Base-by-base conservation (phyloP, 163 green algal species). In the Chloromonas sp. region DNA sequence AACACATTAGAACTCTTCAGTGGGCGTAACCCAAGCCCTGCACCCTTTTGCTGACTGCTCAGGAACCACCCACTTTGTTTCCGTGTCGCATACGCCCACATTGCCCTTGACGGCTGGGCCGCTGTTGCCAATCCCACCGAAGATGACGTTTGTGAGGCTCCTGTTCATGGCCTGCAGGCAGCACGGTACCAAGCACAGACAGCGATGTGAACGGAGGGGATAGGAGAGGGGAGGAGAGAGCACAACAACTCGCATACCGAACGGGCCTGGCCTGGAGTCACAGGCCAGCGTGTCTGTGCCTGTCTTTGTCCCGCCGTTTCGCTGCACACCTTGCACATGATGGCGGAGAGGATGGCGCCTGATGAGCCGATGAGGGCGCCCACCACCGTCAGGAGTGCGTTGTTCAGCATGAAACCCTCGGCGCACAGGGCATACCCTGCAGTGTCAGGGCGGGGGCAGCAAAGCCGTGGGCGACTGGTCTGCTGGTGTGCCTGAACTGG, bases 401-500 rank as follows among this genome's bases (percentile, higher is more conserved):
- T 98, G 87, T 93, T 89, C 78, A 98, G 91, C 93, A 98, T 95
- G 93, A 98, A 98, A 82, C 96, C 96, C 88, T 97, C 95, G 0
- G 94, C 92, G 83, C 91, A 96, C 79, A 98, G 91, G 1, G 96
- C 96, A 85, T 96, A 98, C 71, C 84, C 84, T 36, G 36, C 36
- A 36, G 36, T 36, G 36, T 36, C 36, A 36, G 36, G 36, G 36
- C 36, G 36, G 36, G 36, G 36, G 36, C 36, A 36, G 36, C 36
- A 36, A 36, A 36, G 36, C 36, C 36, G 36, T 36, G 36, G 36
- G 36, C 36, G 36, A 36, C 36, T 36, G 36, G 36, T 36, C 36
- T 36, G 36, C 36, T 36, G 36, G 36, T 36, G 36, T 36, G 36
- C 36, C 36, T 36, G 36, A 36, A 36, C 36, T 36, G 36, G 36